phyloP scores from a whole-genome alignment of 2,329 filamentous ascomycete genomes.

The Cladosporium phlei region DNA sequence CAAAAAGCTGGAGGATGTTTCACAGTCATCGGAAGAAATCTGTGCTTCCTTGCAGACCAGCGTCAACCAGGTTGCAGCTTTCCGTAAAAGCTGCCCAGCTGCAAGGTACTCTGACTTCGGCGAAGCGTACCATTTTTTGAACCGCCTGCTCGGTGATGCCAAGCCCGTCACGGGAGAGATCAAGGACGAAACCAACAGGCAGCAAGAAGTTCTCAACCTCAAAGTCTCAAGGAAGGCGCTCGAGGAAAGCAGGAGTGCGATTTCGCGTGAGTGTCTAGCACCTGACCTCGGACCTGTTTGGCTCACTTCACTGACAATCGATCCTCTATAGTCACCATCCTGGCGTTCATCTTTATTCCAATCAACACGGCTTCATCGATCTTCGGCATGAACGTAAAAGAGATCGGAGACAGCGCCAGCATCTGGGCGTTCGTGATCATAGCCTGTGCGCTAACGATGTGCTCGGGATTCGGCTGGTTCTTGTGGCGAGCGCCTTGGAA shows the following conservation, averaged over 20 bases:
- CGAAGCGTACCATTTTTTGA: background rate
- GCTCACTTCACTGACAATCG: background rate
- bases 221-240: background rate
- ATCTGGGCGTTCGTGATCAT: constrained; percentile 1
- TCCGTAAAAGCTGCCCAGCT: background rate
- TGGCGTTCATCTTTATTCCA: constrained; percentile 1
- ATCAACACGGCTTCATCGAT: background rate
- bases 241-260: background rate
- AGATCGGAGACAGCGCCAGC: background rate
- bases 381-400: background rate
- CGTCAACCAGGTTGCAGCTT: background rate
- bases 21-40: background rate
- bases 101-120: background rate
- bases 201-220: background rate
- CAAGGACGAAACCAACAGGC: background rate
- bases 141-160: background rate
- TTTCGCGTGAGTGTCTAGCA: background rate
- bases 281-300: too few species aligned
- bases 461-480: background rate
- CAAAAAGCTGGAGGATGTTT: background rate
- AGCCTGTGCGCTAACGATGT: background rate
- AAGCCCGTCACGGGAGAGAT: background rate
- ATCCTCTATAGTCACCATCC: background rate
- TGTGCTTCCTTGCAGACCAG: background rate
- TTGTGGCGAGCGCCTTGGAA: background rate